Percentiles rank a stretch among this genome's conserved stretches.
Conservation (phyloP, 176 grass and related monocot species). For the Musa schizocarpa region DNA sequence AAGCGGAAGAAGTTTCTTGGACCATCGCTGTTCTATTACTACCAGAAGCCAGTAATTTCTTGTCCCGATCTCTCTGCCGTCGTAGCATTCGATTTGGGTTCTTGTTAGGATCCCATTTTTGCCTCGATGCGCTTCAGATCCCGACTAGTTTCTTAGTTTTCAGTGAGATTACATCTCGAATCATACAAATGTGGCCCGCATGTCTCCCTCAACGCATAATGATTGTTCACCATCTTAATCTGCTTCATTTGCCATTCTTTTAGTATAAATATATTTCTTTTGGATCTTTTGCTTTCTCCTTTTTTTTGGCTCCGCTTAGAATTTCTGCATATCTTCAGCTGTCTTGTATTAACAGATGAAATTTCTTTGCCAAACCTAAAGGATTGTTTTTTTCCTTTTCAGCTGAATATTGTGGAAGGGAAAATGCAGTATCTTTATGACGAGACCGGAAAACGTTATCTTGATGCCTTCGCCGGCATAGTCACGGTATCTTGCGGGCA, state of each 20-base stretch:
- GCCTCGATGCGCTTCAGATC: not conserved
- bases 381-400: not conserved
- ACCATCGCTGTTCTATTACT: slow-evolving; percentile 91
- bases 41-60: slow-evolving; percentile 77
- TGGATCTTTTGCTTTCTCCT: not conserved
- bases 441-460: slow-evolving; percentile 78
- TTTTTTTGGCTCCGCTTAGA: not conserved
- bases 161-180: not conserved
- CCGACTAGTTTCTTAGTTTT: too few relatives aligned
- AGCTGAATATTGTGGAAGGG: slow-evolving; percentile 99
- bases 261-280: not conserved
- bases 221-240: not conserved
- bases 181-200: not conserved
- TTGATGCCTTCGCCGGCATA: slow-evolving; percentile 85
- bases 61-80: not conserved
- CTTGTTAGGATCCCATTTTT: not conserved
- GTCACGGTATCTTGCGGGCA: slow-evolving; percentile 98
- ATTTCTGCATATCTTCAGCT: not conserved
- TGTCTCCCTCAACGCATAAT: too few relatives aligned
- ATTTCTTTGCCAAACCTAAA: not conserved
- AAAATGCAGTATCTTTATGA: slow-evolving; percentile 96
- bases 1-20: slow-evolving; percentile 78
- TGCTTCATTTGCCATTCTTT: not conserved
- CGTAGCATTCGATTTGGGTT: not conserved
- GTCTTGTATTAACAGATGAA: not conserved